These are phyloP conservation scores for Penicillium lagena DNA, from an alignment of 495 filamentous ascomycete species.

Conservation along the genomic window DNA sequence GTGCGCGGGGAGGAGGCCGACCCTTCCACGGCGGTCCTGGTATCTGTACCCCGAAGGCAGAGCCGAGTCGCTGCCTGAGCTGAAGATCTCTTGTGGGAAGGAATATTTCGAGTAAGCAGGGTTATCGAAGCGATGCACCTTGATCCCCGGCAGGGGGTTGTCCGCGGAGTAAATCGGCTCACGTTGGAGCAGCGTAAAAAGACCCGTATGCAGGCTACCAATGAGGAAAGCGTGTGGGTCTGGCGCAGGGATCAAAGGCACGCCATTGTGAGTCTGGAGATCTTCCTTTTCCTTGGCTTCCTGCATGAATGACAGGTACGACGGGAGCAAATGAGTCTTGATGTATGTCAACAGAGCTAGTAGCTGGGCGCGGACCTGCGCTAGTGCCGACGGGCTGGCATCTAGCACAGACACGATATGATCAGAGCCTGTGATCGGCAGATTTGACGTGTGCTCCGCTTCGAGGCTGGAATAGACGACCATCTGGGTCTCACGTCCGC, in stretches of 20 bases:
- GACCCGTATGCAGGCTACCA: constrained; percentile 26
- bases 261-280: background rate
- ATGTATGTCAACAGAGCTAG: constrained; percentile 21
- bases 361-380: constrained; percentile 20
- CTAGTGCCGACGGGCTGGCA: constrained; percentile 3
- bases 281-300: too few relatives aligned
- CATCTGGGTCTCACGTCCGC: constrained; percentile 53
- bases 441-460: constrained; percentile 16
- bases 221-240: constrained; percentile 26
- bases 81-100: constrained; percentile 14
- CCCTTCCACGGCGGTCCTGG: constrained; percentile 12
- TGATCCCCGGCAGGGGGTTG: constrained; percentile 11
- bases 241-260: constrained; percentile 19
- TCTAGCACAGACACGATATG: constrained; percentile 8
- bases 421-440: constrained; percentile 7
- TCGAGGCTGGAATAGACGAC: constrained; percentile 55
- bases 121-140: constrained; percentile 28
- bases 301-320: constrained; percentile 16
- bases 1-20: constrained; percentile 19
- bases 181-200: constrained; percentile 16
- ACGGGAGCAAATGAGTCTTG: constrained; percentile 16
- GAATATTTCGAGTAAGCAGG: constrained; percentile 30
- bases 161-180: constrained; percentile 6
- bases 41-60: constrained; percentile 28
- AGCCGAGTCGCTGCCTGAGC: constrained; percentile 1